Percentiles rank a stretch among this genome's conserved stretches.
phyloP scores from a whole-genome alignment of 164 flowering plant genomes.

The Umbellularia californica region DNA sequence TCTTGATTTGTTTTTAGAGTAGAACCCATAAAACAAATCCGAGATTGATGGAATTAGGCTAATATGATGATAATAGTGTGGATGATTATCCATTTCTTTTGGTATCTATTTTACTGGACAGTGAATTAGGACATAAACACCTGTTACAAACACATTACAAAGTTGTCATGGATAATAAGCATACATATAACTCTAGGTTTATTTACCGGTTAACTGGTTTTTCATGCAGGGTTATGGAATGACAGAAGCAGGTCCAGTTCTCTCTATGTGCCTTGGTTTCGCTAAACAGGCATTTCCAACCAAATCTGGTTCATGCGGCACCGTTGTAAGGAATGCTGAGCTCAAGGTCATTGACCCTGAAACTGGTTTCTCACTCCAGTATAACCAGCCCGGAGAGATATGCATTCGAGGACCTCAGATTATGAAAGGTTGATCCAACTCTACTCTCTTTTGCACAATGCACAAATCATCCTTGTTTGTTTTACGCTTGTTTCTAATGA shows the following conservation, averaged over 20 bases:
- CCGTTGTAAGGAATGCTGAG: slow-evolving; percentile 72
- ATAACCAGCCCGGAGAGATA: slow-evolving; percentile 72
- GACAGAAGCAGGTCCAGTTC: slow-evolving; percentile 84
- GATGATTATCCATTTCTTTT: too few species aligned
- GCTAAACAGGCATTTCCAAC: slow-evolving; percentile 61
- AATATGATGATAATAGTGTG: too few species aligned
- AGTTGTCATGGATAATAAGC: neutral
- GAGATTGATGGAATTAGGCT: too few species aligned
- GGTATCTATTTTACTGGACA: too few species aligned
- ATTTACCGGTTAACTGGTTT: neutral
- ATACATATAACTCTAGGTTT: neutral
- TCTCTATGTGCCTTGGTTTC: slow-evolving; percentile 61
- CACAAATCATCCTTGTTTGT: neutral
- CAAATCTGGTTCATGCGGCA: slow-evolving; percentile 82
- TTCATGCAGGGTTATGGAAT: slow-evolving; percentile 73
- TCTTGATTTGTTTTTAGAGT: too few species aligned
- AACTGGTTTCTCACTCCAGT: slow-evolving; percentile 47
- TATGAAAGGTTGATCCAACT: slow-evolving; percentile 57
- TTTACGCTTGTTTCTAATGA: neutral
- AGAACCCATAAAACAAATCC: too few species aligned
- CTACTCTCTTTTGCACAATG: neutral
- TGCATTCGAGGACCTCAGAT: slow-evolving; percentile 67
- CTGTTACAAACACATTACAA: too few species aligned
- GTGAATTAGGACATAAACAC: too few species aligned
- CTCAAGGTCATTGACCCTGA: slow-evolving; percentile 67